These are phyloP conservation scores for Phytophthora melonis DNA, from an alignment of 352 stramenopile species.

Conservation along the genomic window DNA sequence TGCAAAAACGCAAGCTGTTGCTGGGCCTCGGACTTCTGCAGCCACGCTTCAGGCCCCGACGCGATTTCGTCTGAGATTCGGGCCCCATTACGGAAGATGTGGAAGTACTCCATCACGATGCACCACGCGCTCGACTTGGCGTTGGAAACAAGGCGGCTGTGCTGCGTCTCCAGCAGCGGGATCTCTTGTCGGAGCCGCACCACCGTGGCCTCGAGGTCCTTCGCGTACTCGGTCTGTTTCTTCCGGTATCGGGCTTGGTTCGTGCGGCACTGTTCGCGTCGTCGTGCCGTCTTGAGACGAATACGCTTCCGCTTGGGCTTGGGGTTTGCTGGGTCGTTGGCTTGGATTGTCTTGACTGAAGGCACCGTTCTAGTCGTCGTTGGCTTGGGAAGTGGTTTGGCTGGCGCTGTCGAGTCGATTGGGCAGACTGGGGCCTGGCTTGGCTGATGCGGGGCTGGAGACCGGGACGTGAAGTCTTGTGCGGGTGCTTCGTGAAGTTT, in stretches of 20 bases:
- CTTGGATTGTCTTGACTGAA: slow-evolving; percentile 10
- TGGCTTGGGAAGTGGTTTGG: not conserved
- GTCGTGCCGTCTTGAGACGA: slow-evolving; percentile 50
- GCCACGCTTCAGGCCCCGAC: slow-evolving; percentile 22
- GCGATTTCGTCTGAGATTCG: not conserved
- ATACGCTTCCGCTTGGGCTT: slow-evolving; percentile 46
- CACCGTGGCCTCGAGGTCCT: slow-evolving; percentile 34
- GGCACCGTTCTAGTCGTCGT: not conserved
- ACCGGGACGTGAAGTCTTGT: not conserved
- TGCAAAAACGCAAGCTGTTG: slow-evolving; percentile 41
- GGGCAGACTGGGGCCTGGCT: not conserved
- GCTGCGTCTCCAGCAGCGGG: slow-evolving; percentile 25
- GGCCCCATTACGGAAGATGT: slow-evolving; percentile 28
- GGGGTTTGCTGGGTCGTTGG: not conserved
- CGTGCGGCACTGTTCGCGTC: slow-evolving; percentile 54
- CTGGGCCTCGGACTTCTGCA: slow-evolving; percentile 28
- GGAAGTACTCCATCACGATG: slow-evolving; percentile 37
- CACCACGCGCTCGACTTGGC: slow-evolving; percentile 10
- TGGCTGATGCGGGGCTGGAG: not conserved
- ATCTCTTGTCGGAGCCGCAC: slow-evolving; percentile 35
- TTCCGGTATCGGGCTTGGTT: slow-evolving; percentile 62
- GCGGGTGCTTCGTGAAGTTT: not conserved
- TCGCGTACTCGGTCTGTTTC: slow-evolving; percentile 34
- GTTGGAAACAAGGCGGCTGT: slow-evolving; percentile 16
- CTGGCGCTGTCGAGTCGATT: not conserved